Evolutionary conservation across 2,329 filamentous ascomycete species (phyloP).

Genomic region (Alternaria novae-zelandiae): DNA sequence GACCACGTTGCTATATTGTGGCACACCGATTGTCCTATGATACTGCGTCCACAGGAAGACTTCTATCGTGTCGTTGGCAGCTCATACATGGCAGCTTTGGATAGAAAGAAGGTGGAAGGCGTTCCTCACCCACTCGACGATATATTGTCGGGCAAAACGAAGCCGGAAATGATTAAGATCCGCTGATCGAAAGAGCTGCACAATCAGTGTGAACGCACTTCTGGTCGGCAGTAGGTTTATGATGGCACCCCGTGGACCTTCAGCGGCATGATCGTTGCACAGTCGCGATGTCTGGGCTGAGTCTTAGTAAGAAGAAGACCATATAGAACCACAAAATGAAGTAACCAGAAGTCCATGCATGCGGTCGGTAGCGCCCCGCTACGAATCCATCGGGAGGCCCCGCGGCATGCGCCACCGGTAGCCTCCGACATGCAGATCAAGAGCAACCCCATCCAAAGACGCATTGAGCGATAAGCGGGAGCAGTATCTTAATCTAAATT

Average conservation of each 20-base stretch:
- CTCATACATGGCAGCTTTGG: not conserved
- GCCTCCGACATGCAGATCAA: not conserved
- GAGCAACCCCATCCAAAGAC: not conserved
- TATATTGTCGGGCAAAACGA: not conserved
- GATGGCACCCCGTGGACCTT: too few species aligned
- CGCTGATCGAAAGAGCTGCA: not conserved
- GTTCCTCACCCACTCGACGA: not conserved
- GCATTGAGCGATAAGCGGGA: not conserved
- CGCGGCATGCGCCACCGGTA: conserved; percentile 4
- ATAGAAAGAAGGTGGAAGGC: not conserved
- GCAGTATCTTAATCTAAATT: not conserved
- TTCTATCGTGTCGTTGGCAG: not conserved
- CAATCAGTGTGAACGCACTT: not conserved
- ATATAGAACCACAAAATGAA: not conserved
- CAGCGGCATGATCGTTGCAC: not conserved
- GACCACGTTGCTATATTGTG: not conserved
- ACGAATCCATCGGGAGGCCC: conserved; percentile 1
- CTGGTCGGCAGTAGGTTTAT: too few species aligned
- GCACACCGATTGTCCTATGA: not conserved
- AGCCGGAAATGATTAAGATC: not conserved
- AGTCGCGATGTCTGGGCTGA: not conserved
- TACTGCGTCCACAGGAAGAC: not conserved
- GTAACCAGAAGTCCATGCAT: not conserved
- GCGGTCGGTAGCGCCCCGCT: not conserved
- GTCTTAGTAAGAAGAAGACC: not conserved